Conservation (phyloP, 225 moss, liverwort and hornwort species). For the Thuidium tamariscinum region DNA sequence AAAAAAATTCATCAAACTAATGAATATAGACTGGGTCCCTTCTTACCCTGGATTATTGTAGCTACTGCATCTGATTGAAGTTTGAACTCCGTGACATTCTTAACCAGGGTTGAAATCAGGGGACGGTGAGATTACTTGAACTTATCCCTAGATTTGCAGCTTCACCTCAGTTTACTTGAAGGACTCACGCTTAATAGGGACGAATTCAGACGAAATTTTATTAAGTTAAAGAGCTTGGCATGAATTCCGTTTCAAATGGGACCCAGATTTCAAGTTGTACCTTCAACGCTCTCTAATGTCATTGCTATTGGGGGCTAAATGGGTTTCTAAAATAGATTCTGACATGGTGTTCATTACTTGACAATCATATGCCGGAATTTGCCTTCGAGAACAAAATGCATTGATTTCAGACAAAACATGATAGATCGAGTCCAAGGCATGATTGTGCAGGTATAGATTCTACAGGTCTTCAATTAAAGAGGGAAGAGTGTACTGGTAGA, state of each 20-base stretch:
- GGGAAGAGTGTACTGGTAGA: background rate
- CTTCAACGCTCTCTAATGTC: no score
- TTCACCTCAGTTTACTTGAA: background rate
- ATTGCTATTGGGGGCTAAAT: background rate
- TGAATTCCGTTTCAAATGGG: background rate
- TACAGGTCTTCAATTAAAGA: background rate
- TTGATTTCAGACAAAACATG: background rate
- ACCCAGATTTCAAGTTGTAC: background rate
- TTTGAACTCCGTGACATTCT: background rate
- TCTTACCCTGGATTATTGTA: background rate
- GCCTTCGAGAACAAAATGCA: background rate
- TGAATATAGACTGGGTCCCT: background rate
- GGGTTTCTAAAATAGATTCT: background rate
- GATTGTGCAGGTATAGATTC: background rate
- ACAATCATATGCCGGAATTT: background rate
- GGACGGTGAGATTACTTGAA: background rate
- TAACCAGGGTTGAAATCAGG: background rate
- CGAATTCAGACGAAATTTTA: background rate
- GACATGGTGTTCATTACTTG: background rate
- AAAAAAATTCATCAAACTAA: background rate
- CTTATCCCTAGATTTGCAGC: background rate
- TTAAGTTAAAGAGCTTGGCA: background rate
- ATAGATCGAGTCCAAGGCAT: background rate
- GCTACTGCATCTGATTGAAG: background rate
- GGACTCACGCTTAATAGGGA: no score